Evolutionary conservation across 768 basidiomycete genomes (phyloP).

Genomic region (Lactarius sp.): DNA sequence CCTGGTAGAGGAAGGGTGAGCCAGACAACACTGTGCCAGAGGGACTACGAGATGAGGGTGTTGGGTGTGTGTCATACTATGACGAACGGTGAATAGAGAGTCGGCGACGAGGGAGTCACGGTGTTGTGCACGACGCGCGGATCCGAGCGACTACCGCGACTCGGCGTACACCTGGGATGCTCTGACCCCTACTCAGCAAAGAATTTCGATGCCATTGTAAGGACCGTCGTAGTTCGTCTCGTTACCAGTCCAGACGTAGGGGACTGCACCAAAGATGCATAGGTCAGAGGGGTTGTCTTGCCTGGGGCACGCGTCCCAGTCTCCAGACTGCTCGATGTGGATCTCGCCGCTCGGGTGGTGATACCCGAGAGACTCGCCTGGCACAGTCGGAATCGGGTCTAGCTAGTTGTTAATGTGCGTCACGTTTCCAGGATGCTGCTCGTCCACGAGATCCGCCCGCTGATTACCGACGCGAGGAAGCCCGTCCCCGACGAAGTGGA

Average conservation of each 20-base stretch:
- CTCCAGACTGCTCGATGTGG: conserved; percentile 39
- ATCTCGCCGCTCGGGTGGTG: conserved; percentile 49
- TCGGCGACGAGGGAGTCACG: no score
- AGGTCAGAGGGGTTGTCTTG: neutral
- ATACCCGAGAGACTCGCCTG: no score
- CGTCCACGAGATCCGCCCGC: conserved; percentile 27
- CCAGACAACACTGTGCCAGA: no score
- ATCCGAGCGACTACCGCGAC: no score
- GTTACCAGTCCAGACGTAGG: neutral
- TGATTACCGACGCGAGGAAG: conserved; percentile 45
- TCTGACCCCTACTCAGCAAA: neutral
- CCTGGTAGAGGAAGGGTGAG: no score
- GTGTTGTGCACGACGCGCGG: no score
- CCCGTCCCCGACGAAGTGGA: conserved; percentile 41
- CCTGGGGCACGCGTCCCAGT: conserved; percentile 41
- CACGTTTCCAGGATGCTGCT: conserved; percentile 28
- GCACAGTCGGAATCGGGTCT: conserved; percentile 55
- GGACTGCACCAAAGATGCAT: no score
- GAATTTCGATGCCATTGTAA: neutral
- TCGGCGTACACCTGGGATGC: no score
- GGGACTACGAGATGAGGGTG: no score
- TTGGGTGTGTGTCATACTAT: no score
- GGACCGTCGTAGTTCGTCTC: neutral
- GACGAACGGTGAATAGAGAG: no score
- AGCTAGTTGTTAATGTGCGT: conserved; percentile 35